phyloP scores from a whole-genome alignment of 176 grass and related monocot genomes.

The Rhipidocladum racemiflorum region DNA sequence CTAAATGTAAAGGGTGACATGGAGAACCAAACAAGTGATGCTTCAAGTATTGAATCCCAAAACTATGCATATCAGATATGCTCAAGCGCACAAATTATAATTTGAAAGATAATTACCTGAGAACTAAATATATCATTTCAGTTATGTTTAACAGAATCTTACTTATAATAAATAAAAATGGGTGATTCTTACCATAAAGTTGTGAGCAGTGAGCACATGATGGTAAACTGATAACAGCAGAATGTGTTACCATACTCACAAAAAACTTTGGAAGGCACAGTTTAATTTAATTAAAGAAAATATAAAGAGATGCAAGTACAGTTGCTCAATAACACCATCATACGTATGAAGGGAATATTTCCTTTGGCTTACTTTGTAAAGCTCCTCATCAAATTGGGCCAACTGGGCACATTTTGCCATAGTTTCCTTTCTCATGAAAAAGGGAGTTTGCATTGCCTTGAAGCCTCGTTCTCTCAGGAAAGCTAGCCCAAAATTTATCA shows the following conservation, averaged over 20 bases:
- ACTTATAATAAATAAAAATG: background rate
- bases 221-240: background rate
- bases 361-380: slow-evolving; percentile 66
- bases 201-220: background rate
- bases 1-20: background rate
- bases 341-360: background rate
- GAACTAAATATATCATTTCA: background rate
- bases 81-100: background rate
- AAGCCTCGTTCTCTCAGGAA: slow-evolving; percentile 62
- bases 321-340: background rate
- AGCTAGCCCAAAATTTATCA: slow-evolving; percentile 80
- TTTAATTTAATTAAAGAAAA: background rate
- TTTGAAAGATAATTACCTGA: background rate
- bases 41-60: background rate
- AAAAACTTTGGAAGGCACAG: background rate
- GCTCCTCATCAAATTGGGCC: slow-evolving; percentile 88
- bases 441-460: slow-evolving; percentile 77
- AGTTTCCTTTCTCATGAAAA: slow-evolving; percentile 96
- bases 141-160: background rate
- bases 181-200: background rate
- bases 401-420: slow-evolving; percentile 97
- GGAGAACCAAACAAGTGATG: background rate
- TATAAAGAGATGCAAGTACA: background rate
- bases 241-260: background rate
- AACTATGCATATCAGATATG: background rate